These are phyloP conservation scores for Ceratorhiza oryzae-sativae DNA, from an alignment of 1,284 basidiomycete genomes.

Conservation along the genomic window DNA sequence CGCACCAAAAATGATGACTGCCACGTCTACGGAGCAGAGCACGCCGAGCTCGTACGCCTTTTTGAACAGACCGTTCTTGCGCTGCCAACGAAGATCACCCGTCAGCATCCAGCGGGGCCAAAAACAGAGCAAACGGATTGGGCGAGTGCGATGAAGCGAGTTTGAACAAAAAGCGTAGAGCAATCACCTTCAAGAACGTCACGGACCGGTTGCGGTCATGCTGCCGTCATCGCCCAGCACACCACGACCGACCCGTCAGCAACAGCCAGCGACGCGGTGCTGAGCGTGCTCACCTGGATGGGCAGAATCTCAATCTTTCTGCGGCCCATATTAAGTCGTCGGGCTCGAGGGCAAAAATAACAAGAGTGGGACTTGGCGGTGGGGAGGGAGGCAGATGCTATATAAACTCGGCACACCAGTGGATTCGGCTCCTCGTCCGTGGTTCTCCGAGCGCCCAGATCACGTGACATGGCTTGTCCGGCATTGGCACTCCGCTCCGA, in stretches of 20 bases:
- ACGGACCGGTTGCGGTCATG: constrained; percentile 91
- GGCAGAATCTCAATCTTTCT: constrained; percentile 91
- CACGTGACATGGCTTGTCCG: constrained; percentile 10
- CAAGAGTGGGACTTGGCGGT: not conserved
- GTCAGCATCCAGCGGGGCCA: constrained; percentile 13
- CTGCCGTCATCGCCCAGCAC: constrained; percentile 52
- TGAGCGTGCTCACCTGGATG: constrained; percentile 68
- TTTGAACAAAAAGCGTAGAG: not conserved
- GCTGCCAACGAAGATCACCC: constrained; percentile 57
- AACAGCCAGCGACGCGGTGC: constrained; percentile 25
- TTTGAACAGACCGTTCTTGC: constrained; percentile 89
- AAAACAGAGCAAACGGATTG: not conserved
- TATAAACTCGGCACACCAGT: constrained; percentile 13
- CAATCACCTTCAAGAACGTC: constrained; percentile 83
- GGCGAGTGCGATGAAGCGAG: too few relatives aligned
- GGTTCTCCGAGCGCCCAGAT: constrained; percentile 10
- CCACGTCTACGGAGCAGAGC: constrained; percentile 71
- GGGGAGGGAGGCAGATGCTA: not conserved
- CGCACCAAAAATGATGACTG: constrained; percentile 70
- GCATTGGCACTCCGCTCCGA: constrained; percentile 9
- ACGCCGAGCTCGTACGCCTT: constrained; percentile 90
- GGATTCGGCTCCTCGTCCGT: not conserved
- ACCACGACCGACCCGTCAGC: constrained; percentile 48
- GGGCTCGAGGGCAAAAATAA: constrained; percentile 19
- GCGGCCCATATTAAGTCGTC: constrained; percentile 67